Percentiles rank a stretch among this genome's conserved stretches.
Evolutionary conservation across 2,329 filamentous ascomycete genomes (phyloP).

Genomic region (Hypoxylon sp.): DNA sequence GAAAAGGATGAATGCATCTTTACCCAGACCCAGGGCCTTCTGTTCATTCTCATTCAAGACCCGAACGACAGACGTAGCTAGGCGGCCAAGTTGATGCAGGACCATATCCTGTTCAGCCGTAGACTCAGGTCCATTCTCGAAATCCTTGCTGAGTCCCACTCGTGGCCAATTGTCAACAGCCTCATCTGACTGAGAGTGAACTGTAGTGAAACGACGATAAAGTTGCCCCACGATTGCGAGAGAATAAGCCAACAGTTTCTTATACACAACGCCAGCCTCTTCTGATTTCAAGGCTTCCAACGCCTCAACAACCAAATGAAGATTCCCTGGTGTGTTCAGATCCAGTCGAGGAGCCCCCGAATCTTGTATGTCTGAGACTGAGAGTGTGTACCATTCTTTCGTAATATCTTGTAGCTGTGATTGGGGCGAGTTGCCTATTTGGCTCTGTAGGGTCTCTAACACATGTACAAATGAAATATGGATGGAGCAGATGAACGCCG

Average conservation of each 20-base stretch:
- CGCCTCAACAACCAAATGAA: constrained; percentile 7
- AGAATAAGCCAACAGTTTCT: constrained; percentile 45
- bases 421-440: neutral
- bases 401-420: constrained; percentile 35
- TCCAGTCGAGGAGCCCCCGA: constrained; percentile 35
- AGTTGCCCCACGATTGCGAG: constrained; percentile 49
- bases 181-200: neutral
- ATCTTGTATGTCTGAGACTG: constrained; percentile 29
- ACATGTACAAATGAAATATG: constrained; percentile 41
- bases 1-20: constrained; percentile 47
- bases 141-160: constrained; percentile 39
- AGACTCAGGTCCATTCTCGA: constrained; percentile 16
- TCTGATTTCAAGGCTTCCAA: constrained; percentile 30
- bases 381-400: constrained; percentile 40
- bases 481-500: constrained; percentile 50
- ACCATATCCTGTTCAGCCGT: constrained; percentile 44
- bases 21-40: constrained; percentile 41
- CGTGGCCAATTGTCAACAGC: constrained; percentile 1
- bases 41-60: constrained; percentile 47
- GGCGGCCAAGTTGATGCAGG: constrained; percentile 47
- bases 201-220: constrained; percentile 48
- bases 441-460: constrained; percentile 27
- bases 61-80: constrained; percentile 48
- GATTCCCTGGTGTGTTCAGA: constrained; percentile 27
- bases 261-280: constrained; percentile 4